Conservation (phyloP, 2,329 filamentous ascomycete species). For the Pyrenochaeta sp. region DNA sequence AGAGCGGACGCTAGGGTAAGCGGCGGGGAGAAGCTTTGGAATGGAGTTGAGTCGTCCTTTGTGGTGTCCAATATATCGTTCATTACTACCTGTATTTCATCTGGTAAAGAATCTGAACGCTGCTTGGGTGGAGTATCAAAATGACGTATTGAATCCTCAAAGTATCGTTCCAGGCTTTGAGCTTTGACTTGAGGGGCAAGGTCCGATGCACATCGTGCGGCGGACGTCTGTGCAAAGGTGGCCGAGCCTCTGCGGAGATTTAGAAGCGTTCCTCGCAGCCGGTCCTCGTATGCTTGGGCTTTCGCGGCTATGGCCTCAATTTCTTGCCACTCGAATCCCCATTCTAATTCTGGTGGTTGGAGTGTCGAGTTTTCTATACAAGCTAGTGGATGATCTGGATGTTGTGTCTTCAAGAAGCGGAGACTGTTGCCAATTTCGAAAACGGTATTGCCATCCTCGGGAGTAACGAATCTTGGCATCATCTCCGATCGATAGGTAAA, state of each 20-base stretch:
- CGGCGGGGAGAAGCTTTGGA: constrained; percentile 59
- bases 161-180: constrained; percentile 28
- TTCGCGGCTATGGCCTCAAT: constrained; percentile 70
- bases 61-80: constrained; percentile 22
- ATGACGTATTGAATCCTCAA: constrained; percentile 35
- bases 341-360: constrained; percentile 67
- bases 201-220: neutral
- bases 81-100: constrained; percentile 39
- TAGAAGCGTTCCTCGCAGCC: constrained; percentile 43
- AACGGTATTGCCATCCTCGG: constrained; percentile 74
- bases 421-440: constrained; percentile 83
- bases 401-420: constrained; percentile 73
- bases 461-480: constrained; percentile 75
- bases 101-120: constrained; percentile 21
- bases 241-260: constrained; percentile 26
- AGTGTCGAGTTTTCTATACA: constrained; percentile 59
- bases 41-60: neutral
- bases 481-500: constrained; percentile 70
- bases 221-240: neutral
- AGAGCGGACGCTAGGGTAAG: constrained; percentile 68
- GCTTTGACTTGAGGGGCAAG: neutral
- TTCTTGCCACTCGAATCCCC: constrained; percentile 76
- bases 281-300: constrained; percentile 62
- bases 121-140: constrained; percentile 37
- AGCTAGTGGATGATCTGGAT: constrained; percentile 75